phyloP scores from a whole-genome alignment of 495 filamentous ascomycete species.

The Xylaria bambusicola region DNA sequence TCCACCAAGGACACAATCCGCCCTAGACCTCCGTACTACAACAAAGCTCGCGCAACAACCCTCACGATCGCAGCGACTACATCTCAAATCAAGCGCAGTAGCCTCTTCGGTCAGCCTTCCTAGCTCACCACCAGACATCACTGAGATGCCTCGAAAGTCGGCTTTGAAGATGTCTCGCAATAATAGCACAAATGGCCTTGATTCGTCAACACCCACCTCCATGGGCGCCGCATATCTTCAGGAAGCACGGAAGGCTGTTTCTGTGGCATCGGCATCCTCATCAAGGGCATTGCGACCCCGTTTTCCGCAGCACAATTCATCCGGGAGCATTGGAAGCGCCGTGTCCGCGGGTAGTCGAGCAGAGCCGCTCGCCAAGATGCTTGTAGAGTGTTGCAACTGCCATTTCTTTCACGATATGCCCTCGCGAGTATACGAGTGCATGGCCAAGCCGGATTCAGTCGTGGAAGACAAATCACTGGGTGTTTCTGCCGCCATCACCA shows the following conservation, averaged over 20 bases:
- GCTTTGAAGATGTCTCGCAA: constrained; percentile 29
- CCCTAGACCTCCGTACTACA: constrained; percentile 23
- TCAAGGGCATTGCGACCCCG: constrained; percentile 28
- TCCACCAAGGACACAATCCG: constrained; percentile 29
- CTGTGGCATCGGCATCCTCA: constrained; percentile 22
- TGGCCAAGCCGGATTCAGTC: constrained; percentile 63
- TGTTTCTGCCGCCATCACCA: constrained; percentile 56
- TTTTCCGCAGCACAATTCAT: constrained; percentile 29
- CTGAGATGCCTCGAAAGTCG: constrained; percentile 26
- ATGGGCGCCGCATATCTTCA: constrained; percentile 38
- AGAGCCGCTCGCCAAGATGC: constrained; percentile 68
- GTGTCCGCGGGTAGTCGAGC: constrained; percentile 26
- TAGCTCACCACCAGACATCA: constrained; percentile 25
- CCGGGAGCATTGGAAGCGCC: constrained; percentile 19
- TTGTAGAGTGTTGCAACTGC: constrained; percentile 81
- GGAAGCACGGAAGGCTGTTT: constrained; percentile 37
- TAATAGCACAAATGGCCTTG: constrained; percentile 21
- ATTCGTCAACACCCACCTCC: constrained; percentile 21
- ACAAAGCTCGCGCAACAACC: constrained; percentile 31
- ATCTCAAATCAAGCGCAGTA: constrained; percentile 24
- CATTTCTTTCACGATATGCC: constrained; percentile 82
- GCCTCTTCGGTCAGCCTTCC: constrained; percentile 31
- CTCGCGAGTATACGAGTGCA: constrained; percentile 70
- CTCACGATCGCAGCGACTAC: constrained; percentile 36
- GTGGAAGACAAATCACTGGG: constrained; percentile 49